A percentile compares a stretch with the other conserved stretches of the same genome.
These are phyloP conservation scores for Stellera chamaejasme DNA, from an alignment of 345 rosid species.

Conservation along the genomic window DNA sequence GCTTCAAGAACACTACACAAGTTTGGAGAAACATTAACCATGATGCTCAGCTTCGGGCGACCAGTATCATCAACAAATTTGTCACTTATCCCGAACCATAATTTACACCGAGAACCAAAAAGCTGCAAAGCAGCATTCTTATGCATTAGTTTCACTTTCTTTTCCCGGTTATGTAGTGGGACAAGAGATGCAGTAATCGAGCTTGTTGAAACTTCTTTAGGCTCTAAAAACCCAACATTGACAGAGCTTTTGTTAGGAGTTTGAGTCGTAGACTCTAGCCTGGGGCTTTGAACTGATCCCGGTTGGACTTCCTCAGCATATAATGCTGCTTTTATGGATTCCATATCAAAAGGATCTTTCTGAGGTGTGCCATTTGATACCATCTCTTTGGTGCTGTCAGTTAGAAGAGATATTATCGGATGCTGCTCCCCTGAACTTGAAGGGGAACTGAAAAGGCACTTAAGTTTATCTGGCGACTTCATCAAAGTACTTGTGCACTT, in stretches of 20 bases:
- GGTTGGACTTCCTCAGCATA: slow-evolving; percentile 23
- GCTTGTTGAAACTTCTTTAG: slow-evolving; percentile 38
- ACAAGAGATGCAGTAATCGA: slow-evolving; percentile 41
- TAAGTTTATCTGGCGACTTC: slow-evolving; percentile 24
- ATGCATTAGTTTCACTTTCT: slow-evolving; percentile 38
- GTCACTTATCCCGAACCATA: slow-evolving; percentile 49
- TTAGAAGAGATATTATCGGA: slow-evolving; percentile 41
- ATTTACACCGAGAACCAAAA: slow-evolving; percentile 36
- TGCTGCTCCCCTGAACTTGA: slow-evolving; percentile 20
- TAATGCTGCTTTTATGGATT: slow-evolving; percentile 32
- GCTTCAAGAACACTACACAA: slow-evolving; percentile 50
- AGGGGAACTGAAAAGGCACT: slow-evolving; percentile 14
- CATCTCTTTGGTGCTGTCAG: slow-evolving; percentile 20
- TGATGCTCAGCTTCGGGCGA: slow-evolving; percentile 52
- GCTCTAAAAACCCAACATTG: slow-evolving; percentile 38
- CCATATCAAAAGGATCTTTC: slow-evolving; percentile 49
- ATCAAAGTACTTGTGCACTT: slow-evolving; percentile 23
- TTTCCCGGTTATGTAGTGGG: slow-evolving; percentile 43
- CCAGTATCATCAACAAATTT: slow-evolving; percentile 51
- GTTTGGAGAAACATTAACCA: slow-evolving; percentile 49
- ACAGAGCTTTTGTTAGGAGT: slow-evolving; percentile 32
- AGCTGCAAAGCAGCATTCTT: slow-evolving; percentile 43
- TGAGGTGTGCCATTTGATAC: slow-evolving; percentile 17
- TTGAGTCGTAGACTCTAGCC: slow-evolving; percentile 15
- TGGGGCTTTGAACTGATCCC: slow-evolving; percentile 54